Conservation (phyloP, 2,329 filamentous ascomycete species). For the Talaromyces sp. region DNA sequence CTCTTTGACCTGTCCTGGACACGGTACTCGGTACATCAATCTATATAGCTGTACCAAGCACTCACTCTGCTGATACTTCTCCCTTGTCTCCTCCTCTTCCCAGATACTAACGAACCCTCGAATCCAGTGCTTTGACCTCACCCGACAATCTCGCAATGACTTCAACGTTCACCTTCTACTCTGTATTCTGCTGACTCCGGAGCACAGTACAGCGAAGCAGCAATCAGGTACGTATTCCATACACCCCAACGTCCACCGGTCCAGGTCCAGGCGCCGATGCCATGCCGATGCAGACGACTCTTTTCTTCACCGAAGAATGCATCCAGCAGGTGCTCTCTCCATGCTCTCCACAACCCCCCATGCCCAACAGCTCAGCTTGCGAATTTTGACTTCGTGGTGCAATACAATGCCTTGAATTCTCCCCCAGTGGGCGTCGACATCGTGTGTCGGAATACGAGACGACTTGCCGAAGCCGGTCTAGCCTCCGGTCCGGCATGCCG, state of each 20-base stretch:
- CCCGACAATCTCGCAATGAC: neutral
- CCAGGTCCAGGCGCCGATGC: neutral
- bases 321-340: neutral
- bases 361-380: neutral
- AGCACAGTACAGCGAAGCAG: constrained; percentile 3
- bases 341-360: neutral
- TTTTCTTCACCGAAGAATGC: neutral
- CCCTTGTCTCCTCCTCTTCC: too few relatives aligned
- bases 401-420: neutral
- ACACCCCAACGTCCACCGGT: neutral
- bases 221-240: neutral
- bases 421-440: neutral
- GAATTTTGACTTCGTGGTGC: too few relatives aligned
- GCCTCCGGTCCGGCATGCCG: constrained; percentile 9
- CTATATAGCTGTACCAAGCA: neutral
- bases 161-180: neutral
- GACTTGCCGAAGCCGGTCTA: neutral
- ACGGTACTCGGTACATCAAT: too few relatives aligned
- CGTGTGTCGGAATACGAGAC: neutral
- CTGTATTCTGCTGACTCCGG: neutral
- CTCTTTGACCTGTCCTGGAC: too few relatives aligned
- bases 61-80: neutral
- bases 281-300: neutral
- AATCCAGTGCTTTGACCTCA: neutral
- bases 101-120: too few relatives aligned